phyloP scores from a whole-genome alignment of 2,329 filamentous ascomycete genomes.

The Rutstroemia sydowiana region DNA sequence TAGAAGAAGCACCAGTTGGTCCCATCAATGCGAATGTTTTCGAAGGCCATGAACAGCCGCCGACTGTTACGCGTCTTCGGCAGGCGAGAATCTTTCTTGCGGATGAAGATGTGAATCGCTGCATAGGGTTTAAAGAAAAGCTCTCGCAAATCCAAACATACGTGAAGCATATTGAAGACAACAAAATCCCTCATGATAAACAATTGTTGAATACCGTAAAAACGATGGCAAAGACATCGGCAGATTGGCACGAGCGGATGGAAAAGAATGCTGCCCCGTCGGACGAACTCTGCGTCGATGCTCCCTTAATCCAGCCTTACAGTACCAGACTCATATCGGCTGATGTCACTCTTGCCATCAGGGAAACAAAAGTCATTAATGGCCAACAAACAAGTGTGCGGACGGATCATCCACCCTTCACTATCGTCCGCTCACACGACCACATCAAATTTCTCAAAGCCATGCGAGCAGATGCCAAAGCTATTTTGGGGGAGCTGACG shows the following conservation, averaged over 20 bases:
- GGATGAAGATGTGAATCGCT: slow-evolving; percentile 40
- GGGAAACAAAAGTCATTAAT: slow-evolving; percentile 9
- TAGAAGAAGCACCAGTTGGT: neutral
- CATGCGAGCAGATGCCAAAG: slow-evolving; percentile 14
- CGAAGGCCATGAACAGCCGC: slow-evolving; percentile 29
- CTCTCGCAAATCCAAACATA: slow-evolving; percentile 27
- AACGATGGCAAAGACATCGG: slow-evolving; percentile 19
- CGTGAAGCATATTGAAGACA: slow-evolving; percentile 11
- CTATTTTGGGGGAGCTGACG: slow-evolving; percentile 12
- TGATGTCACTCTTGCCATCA: slow-evolving; percentile 6
- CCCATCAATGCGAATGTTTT: slow-evolving; percentile 11
- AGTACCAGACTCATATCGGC: slow-evolving; percentile 18
- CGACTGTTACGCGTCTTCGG: slow-evolving; percentile 28
- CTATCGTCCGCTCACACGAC: slow-evolving; percentile 14
- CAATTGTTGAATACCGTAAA: slow-evolving; percentile 19
- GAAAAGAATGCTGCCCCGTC: neutral
- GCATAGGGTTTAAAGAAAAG: slow-evolving; percentile 34
- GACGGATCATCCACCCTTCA: slow-evolving; percentile 21
- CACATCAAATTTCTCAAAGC: slow-evolving; percentile 17
- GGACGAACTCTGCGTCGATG: slow-evolving; percentile 6
- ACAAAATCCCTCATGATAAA: slow-evolving; percentile 4
- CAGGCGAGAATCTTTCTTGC: slow-evolving; percentile 39
- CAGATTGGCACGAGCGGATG: slow-evolving; percentile 16
- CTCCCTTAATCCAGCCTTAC: slow-evolving; percentile 8
- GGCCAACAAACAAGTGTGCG: slow-evolving; percentile 16